Evolutionary conservation across 768 basidiomycete species (phyloP).

Genomic region (Exidia glandulosa): DNA sequence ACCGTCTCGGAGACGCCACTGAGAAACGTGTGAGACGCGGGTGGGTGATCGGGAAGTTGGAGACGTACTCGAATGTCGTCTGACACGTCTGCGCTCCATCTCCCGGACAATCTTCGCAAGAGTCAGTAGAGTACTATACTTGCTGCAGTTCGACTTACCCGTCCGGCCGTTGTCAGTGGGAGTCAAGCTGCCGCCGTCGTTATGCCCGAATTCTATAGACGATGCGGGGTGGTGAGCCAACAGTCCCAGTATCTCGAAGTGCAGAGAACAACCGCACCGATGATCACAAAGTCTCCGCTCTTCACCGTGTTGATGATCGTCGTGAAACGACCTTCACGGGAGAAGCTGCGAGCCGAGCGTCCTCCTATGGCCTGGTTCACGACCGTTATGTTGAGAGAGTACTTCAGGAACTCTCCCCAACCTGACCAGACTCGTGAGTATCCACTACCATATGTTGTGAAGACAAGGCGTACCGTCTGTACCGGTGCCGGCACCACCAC

Average conservation of each 20-base stretch:
- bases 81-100: background rate
- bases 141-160: no score
- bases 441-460: no score
- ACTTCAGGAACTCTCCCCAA: slow-evolving; percentile 34
- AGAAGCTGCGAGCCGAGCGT: slow-evolving; percentile 35
- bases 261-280: slow-evolving; percentile 14
- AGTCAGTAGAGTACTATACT: no score
- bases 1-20: slow-evolving; percentile 30
- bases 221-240: no score
- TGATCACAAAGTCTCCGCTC: slow-evolving; percentile 21
- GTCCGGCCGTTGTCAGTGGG: slow-evolving; percentile 7
- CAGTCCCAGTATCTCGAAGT: no score
- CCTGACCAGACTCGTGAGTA: background rate
- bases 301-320: slow-evolving; percentile 26
- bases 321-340: slow-evolving; percentile 34
- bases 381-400: slow-evolving; percentile 32
- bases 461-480: slow-evolving; percentile 1
- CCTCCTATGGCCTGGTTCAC: slow-evolving; percentile 38
- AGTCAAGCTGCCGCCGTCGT: slow-evolving; percentile 26
- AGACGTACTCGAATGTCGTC: background rate
- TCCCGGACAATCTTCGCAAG: background rate
- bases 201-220: slow-evolving; percentile 32
- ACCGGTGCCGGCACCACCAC: slow-evolving; percentile 8
- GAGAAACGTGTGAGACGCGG: background rate
- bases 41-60: background rate